Conservation (phyloP, 805 yeast species). For the Nakazawaea wyomingensis region DNA sequence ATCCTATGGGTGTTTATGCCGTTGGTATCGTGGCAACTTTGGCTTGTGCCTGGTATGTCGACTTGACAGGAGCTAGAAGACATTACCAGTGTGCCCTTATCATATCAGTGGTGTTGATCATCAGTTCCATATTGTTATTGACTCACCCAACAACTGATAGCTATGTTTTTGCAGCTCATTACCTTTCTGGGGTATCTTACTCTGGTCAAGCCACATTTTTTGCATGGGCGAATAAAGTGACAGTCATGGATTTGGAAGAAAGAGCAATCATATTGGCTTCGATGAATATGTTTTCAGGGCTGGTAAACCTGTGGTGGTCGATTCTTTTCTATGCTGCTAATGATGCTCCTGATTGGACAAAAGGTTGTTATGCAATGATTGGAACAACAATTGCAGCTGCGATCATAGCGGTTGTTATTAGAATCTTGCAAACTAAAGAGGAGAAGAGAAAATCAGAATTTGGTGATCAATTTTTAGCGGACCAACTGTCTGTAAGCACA, state of each 20-base stretch:
- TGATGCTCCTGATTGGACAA: conserved; percentile 44
- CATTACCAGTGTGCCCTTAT: conserved; percentile 49
- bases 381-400: conserved; percentile 43
- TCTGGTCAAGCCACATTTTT: conserved; percentile 36
- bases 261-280: conserved; percentile 61
- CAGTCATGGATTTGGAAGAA: conserved; percentile 52
- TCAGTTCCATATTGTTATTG: conserved; percentile 43
- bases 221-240: conserved; percentile 34
- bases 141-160: conserved; percentile 32
- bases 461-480: background rate
- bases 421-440: conserved; percentile 39
- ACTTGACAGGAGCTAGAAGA: conserved; percentile 33
- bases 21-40: conserved; percentile 46
- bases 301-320: conserved; percentile 65
- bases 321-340: conserved; percentile 47
- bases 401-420: conserved; percentile 34
- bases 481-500: background rate
- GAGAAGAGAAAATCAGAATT: conserved; percentile 3
- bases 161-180: conserved; percentile 49
- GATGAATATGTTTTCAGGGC: conserved; percentile 60
- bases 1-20: conserved; percentile 50
- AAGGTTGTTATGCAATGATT: conserved; percentile 54
- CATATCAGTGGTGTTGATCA: conserved; percentile 36
- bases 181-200: conserved; percentile 46
- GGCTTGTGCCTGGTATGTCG: conserved; percentile 37